A percentile compares a stretch with the other conserved stretches of the same genome.
These are phyloP conservation scores for Penicillium arizonense DNA, from an alignment of 495 filamentous ascomycete genomes.

Conservation along the genomic window DNA sequence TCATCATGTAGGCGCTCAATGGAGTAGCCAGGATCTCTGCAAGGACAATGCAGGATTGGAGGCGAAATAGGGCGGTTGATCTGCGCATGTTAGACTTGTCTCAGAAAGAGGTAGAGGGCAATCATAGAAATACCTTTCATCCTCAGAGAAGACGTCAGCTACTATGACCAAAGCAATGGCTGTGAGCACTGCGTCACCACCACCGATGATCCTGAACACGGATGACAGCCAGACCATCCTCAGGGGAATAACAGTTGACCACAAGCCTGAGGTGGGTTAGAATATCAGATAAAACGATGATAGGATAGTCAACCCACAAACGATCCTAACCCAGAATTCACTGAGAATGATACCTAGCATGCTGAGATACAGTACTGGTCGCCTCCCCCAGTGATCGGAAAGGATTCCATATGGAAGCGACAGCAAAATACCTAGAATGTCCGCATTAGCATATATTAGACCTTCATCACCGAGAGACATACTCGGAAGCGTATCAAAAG, in stretches of 20 bases:
- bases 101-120: not conserved
- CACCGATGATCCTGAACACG: conserved; percentile 27
- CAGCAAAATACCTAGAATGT: conserved; percentile 26
- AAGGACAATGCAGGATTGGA: conserved; percentile 17
- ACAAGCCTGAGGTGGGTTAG: conserved; percentile 16
- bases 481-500: conserved; percentile 37
- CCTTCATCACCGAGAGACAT: not conserved
- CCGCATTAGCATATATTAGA: not conserved
- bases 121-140: conserved; percentile 26
- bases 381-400: conserved; percentile 44
- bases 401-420: conserved; percentile 35
- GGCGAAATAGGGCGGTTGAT: conserved; percentile 26
- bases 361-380: conserved; percentile 35
- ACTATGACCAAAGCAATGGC: conserved; percentile 28
- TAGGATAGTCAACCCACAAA: not conserved
- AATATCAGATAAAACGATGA: not conserved
- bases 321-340: conserved; percentile 11
- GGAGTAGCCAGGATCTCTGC: conserved; percentile 33
- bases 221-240: conserved; percentile 32
- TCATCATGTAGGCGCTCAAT: conserved; percentile 33
- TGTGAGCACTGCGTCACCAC: conserved; percentile 23
- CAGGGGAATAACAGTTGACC: conserved; percentile 25
- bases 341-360: conserved; percentile 32
- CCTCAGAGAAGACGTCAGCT: conserved; percentile 31
- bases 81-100: conserved; percentile 14